These are phyloP conservation scores for Aspergillus amoenus DNA, from an alignment of 2,329 filamentous ascomycete species.

Conservation along the genomic window DNA sequence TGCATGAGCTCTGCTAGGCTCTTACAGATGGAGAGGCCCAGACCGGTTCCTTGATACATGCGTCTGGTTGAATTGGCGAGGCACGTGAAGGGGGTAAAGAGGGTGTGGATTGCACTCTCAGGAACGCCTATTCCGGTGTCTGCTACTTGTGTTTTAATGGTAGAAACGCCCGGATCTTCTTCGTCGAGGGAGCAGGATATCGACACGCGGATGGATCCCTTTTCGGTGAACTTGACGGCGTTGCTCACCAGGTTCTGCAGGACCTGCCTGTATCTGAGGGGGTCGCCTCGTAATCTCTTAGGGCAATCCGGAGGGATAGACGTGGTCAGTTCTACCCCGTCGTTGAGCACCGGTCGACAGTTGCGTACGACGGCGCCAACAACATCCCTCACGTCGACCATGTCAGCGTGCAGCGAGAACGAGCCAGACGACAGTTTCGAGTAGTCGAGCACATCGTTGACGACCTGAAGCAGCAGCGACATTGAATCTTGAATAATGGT, in stretches of 20 bases:
- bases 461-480: slow-evolving; percentile 58
- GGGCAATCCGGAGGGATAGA: slow-evolving; percentile 50
- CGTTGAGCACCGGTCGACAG: slow-evolving; percentile 48
- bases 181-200: slow-evolving; percentile 44
- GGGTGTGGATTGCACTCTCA: slow-evolving; percentile 42
- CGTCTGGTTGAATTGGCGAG: slow-evolving; percentile 56
- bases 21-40: slow-evolving; percentile 60
- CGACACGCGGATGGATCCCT: slow-evolving; percentile 51
- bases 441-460: slow-evolving; percentile 68
- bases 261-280: slow-evolving; percentile 61
- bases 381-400: slow-evolving; percentile 48
- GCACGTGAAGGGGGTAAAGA: slow-evolving; percentile 59
- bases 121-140: slow-evolving; percentile 58
- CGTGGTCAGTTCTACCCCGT: slow-evolving; percentile 49
- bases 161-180: slow-evolving; percentile 39
- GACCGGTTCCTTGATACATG: slow-evolving; percentile 56
- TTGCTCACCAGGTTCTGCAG: slow-evolving; percentile 63
- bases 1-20: slow-evolving; percentile 58
- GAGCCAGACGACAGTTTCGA: slow-evolving; percentile 62
- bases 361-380: slow-evolving; percentile 53
- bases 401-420: slow-evolving; percentile 57
- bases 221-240: slow-evolving; percentile 62
- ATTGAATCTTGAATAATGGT: slow-evolving; percentile 61
- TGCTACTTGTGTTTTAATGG: slow-evolving; percentile 52
- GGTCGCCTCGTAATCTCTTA: slow-evolving; percentile 54